Conservation (phyloP, 805 yeast species). For the Wickerhamiella azymoides region DNA sequence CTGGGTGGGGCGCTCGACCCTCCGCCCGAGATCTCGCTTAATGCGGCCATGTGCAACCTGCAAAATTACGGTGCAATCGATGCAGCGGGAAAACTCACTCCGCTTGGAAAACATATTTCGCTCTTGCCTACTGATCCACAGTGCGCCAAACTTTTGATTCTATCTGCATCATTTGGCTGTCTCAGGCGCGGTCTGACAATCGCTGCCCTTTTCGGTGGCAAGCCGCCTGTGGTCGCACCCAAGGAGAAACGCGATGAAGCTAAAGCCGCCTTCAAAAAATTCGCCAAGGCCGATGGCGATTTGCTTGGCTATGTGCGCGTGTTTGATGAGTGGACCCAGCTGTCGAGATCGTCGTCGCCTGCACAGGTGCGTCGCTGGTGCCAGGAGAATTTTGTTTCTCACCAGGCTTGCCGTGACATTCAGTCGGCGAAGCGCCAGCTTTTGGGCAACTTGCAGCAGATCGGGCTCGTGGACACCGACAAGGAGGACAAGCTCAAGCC, state of each 20-base stretch:
- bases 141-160: slow-evolving; percentile 68
- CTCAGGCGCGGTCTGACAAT: slow-evolving; percentile 62
- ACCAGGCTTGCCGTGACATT: slow-evolving; percentile 54
- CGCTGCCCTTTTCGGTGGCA: slow-evolving; percentile 63
- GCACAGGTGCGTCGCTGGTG: slow-evolving; percentile 33
- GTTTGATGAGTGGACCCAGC: slow-evolving; percentile 36
- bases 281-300: slow-evolving; percentile 41
- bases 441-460: slow-evolving; percentile 53
- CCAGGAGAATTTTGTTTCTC: slow-evolving; percentile 46
- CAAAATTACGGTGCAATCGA: slow-evolving; percentile 61
- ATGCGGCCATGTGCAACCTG: slow-evolving; percentile 38
- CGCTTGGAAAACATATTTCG: slow-evolving; percentile 68
- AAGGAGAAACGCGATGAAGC: slow-evolving; percentile 50
- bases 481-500: slow-evolving; percentile 25
- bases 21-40: slow-evolving; percentile 44
- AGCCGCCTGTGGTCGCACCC: slow-evolving; percentile 56
- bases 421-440: slow-evolving; percentile 58
- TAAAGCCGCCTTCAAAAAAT: slow-evolving; percentile 27
- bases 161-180: slow-evolving; percentile 74
- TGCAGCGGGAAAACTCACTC: slow-evolving; percentile 40
- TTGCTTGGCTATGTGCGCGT: slow-evolving; percentile 52
- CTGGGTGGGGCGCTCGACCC: slow-evolving; percentile 69
- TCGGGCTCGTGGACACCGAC: slow-evolving; percentile 56
- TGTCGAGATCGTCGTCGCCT: slow-evolving; percentile 19
- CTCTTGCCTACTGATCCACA: slow-evolving; percentile 72